These are phyloP conservation scores for Xylaria sp. DNA, from an alignment of 495 filamentous ascomycete species.

Conservation along the genomic window DNA sequence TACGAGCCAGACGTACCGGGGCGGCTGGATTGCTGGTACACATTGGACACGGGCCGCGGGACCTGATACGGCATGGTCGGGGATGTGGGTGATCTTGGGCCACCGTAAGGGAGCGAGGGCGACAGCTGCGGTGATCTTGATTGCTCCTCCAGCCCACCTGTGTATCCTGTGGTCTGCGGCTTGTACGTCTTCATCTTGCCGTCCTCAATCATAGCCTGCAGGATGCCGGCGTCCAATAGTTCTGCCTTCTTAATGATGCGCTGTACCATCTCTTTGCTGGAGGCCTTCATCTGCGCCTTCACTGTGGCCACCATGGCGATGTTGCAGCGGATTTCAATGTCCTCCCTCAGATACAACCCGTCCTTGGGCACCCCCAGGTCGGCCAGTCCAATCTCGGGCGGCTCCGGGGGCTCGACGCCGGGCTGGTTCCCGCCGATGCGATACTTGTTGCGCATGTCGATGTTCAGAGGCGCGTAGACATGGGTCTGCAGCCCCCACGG, in stretches of 20 bases:
- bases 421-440: conserved; percentile 66
- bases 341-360: conserved; percentile 77
- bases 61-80: conserved; percentile 51
- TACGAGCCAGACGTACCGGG: conserved; percentile 38
- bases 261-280: conserved; percentile 68
- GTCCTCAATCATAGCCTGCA: conserved; percentile 58
- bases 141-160: conserved; percentile 35
- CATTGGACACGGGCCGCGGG: conserved; percentile 44
- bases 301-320: conserved; percentile 71
- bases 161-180: conserved; percentile 48
- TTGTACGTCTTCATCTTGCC: conserved; percentile 59
- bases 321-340: conserved; percentile 77
- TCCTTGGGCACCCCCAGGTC: conserved; percentile 60
- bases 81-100: conserved; percentile 41
- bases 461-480: conserved; percentile 68
- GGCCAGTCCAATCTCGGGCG: conserved; percentile 62
- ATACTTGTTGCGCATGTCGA: conserved; percentile 59
- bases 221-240: conserved; percentile 54
- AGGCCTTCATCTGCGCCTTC: conserved; percentile 71
- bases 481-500: conserved; percentile 75
- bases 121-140: conserved; percentile 41
- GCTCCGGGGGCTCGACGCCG: conserved; percentile 64
- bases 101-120: conserved; percentile 27
- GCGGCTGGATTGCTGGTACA: conserved; percentile 34
- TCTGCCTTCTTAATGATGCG: conserved; percentile 72